These are phyloP conservation scores for Suillus decipiens DNA, from an alignment of 768 basidiomycete species.

Conservation along the genomic window DNA sequence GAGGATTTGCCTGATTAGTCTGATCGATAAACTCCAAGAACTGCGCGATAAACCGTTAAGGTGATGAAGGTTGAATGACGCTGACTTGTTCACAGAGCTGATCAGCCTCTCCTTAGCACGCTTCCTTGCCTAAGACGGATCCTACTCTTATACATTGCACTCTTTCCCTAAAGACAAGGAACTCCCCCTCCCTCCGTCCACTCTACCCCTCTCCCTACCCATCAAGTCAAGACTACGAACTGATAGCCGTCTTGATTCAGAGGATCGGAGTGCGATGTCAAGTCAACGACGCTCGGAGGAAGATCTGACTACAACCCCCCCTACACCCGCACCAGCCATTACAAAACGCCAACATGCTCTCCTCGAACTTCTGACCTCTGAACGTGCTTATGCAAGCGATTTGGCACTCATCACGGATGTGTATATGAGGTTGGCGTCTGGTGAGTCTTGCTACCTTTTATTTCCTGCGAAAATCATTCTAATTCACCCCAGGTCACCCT, in stretches of 20 bases:
- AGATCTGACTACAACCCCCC: slow-evolving; percentile 23
- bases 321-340: slow-evolving; percentile 38
- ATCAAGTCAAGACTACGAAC: slow-evolving; percentile 22
- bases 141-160: slow-evolving; percentile 4
- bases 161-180: slow-evolving; percentile 28
- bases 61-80: neutral
- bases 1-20: slow-evolving; percentile 18
- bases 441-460: slow-evolving; percentile 40
- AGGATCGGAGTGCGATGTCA: slow-evolving; percentile 13
- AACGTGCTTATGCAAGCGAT: slow-evolving; percentile 83
- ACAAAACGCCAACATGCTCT: slow-evolving; percentile 79
- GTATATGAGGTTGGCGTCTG: slow-evolving; percentile 77
- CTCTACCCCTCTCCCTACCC: slow-evolving; percentile 5
- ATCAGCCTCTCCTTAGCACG: neutral
- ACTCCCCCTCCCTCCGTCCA: slow-evolving; percentile 29
- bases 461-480: slow-evolving; percentile 12
- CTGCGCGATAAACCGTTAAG: slow-evolving; percentile 14
- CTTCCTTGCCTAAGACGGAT: neutral
- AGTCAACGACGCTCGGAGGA: slow-evolving; percentile 24
- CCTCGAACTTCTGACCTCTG: slow-evolving; percentile 75
- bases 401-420: slow-evolving; percentile 75
- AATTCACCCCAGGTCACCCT: slow-evolving; percentile 37
- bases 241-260: slow-evolving; percentile 21
- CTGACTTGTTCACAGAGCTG: neutral
- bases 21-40: slow-evolving; percentile 11